Conservation (phyloP, 176 grass and related monocot genomes). For the Rhynchospora breviuscula region DNA sequence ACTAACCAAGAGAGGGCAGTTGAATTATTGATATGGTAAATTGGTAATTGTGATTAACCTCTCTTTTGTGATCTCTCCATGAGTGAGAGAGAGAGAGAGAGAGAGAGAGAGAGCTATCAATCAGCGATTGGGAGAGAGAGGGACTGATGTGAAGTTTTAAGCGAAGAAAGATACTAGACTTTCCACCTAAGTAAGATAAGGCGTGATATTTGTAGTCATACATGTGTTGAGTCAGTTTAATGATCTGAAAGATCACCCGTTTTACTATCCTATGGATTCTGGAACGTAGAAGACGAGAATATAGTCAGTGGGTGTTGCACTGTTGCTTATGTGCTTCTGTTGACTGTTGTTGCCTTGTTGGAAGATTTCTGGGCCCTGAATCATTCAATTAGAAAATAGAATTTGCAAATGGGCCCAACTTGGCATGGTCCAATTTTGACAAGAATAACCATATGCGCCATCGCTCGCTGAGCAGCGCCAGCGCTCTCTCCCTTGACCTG, state of each 20-base stretch:
- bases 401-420: slow-evolving; percentile 6
- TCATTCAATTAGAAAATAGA: neutral
- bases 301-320: too few species aligned
- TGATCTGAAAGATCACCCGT: neutral
- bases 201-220: neutral
- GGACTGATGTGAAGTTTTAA: slow-evolving; percentile 6
- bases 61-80: neutral
- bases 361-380: neutral
- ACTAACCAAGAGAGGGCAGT: neutral
- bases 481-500: too few species aligned
- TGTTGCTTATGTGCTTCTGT: too few species aligned
- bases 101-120: neutral
- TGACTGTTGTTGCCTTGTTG: neutral
- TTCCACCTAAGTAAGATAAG: neutral
- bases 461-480: too few species aligned
- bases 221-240: neutral
- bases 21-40: neutral
- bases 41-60: neutral
- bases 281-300: too few species aligned
- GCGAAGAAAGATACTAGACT: neutral
- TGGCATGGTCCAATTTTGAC: neutral
- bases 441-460: too few species aligned
- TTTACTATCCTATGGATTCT: neutral
- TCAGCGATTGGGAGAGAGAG: neutral
- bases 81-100: neutral